These are phyloP conservation scores for Fragilariopsis cylindrus DNA, from an alignment of 108 stramenopile species.

Conservation along the genomic window DNA sequence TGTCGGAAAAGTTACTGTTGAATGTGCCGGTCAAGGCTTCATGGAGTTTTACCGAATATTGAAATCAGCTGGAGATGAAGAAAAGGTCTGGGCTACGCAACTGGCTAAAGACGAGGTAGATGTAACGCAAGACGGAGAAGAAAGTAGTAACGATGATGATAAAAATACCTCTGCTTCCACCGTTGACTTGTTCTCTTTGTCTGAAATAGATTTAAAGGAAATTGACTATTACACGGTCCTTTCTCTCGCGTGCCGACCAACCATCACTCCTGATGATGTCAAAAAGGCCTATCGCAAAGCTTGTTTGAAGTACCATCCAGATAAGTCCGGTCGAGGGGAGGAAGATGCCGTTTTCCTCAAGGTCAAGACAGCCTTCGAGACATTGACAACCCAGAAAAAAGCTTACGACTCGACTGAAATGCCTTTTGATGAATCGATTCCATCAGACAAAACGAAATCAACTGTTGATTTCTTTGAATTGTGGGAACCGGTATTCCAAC, in stretches of 20 bases:
- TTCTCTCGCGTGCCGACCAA: slow-evolving; percentile 49
- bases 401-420: slow-evolving; percentile 91
- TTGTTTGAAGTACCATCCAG: slow-evolving; percentile 82
- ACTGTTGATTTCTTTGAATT: slow-evolving; percentile 41
- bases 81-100: slow-evolving; percentile 1
- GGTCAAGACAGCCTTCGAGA: slow-evolving; percentile 95
- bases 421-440: slow-evolving; percentile 94
- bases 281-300: slow-evolving; percentile 84
- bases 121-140: neutral
- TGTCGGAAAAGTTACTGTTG: slow-evolving; percentile 14
- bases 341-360: slow-evolving; percentile 93
- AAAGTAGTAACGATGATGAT: slow-evolving; percentile 12
- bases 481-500: slow-evolving; percentile 64
- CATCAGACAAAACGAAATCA: slow-evolving; percentile 35
- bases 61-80: slow-evolving; percentile 12
- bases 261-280: slow-evolving; percentile 65
- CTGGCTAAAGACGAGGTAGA: slow-evolving; percentile 9
- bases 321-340: slow-evolving; percentile 85
- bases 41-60: slow-evolving; percentile 22
- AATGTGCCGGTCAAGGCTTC: slow-evolving; percentile 33
- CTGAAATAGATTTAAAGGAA: slow-evolving; percentile 51
- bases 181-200: slow-evolving; percentile 54
- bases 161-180: slow-evolving; percentile 9
- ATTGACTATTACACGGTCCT: slow-evolving; percentile 77
- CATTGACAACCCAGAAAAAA: slow-evolving; percentile 75